Conservation (phyloP, 768 basidiomycete genomes). For the Calvatia gigantea region DNA sequence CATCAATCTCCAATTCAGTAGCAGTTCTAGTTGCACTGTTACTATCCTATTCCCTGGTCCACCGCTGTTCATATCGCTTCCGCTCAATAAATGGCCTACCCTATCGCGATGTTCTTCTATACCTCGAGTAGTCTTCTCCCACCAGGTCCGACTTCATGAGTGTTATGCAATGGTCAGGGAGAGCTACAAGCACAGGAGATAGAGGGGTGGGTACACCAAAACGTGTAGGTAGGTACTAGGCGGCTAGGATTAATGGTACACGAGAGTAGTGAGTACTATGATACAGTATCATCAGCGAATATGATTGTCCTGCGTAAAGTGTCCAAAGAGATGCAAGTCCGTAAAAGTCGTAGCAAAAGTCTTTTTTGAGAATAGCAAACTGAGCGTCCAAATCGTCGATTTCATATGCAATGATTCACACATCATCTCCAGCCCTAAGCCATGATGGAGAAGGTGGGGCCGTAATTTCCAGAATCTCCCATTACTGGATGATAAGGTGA, state of each 20-base stretch:
- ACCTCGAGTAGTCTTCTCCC: neutral
- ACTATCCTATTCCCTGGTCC: neutral
- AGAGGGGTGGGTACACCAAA: neutral
- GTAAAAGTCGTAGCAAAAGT: neutral
- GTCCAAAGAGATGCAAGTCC: constrained; percentile 10
- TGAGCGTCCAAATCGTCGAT: neutral
- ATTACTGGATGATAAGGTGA: constrained; percentile 32
- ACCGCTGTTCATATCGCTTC: neutral
- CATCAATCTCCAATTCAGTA: neutral
- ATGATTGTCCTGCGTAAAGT: constrained; percentile 4
- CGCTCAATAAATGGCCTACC: too few relatives aligned
- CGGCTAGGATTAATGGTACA: neutral
- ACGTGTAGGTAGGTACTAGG: neutral
- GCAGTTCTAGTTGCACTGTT: neutral
- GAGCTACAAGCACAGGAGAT: neutral
- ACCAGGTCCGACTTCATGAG: neutral
- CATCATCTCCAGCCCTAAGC: constrained; percentile 18
- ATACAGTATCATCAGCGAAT: constrained; percentile 10
- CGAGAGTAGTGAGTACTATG: constrained; percentile 1
- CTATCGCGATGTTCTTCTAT: neutral
- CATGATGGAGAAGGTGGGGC: constrained; percentile 41
- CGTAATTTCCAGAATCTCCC: constrained; percentile 52
- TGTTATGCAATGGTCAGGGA: neutral
- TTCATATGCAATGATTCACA: neutral
- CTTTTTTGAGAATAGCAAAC: neutral